A percentile compares a stretch with the other conserved stretches of the same genome.
Evolutionary conservation across 306 rosid genomes (phyloP).

Genomic region (Herpetospermum pedunculosum): DNA sequence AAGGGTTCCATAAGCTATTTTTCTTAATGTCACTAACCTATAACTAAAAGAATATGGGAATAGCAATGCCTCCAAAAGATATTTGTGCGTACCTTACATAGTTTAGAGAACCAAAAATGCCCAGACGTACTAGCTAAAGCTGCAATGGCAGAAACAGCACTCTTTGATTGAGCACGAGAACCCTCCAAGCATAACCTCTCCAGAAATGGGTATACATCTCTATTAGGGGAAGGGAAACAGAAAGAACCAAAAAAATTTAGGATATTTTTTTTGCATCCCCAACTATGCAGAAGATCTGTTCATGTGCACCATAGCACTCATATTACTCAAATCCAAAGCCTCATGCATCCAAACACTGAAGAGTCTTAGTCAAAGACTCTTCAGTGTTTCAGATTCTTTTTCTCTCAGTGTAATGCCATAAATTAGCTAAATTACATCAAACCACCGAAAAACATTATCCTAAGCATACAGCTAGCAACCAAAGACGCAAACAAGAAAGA

Average conservation of each 20-base stretch:
- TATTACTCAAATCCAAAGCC: not conserved
- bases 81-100: constrained; percentile 49
- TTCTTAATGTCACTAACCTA: not conserved
- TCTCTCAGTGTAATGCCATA: not conserved
- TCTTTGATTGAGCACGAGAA: constrained; percentile 67
- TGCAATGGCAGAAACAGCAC: constrained; percentile 59
- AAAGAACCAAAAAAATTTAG: constrained; percentile 3
- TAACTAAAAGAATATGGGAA: not conserved
- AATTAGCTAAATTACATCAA: not conserved
- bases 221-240: constrained; percentile 19
- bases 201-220: constrained; percentile 63
- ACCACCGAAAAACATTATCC: not conserved
- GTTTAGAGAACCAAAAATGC: constrained; percentile 29
- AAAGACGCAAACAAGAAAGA: not conserved
- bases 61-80: not conserved
- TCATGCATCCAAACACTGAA: not conserved
- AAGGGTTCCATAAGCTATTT: not conserved
- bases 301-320: constrained; percentile 3
- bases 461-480: not conserved
- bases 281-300: not conserved
- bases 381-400: not conserved
- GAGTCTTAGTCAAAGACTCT: not conserved
- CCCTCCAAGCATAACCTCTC: constrained; percentile 56
- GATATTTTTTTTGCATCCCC: not conserved
- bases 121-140: constrained; percentile 34